Evolutionary conservation across 768 basidiomycete species (phyloP), one percentile per base, ranked within the genome.

Genomic region (Lactarius akahatsu): DNA sequence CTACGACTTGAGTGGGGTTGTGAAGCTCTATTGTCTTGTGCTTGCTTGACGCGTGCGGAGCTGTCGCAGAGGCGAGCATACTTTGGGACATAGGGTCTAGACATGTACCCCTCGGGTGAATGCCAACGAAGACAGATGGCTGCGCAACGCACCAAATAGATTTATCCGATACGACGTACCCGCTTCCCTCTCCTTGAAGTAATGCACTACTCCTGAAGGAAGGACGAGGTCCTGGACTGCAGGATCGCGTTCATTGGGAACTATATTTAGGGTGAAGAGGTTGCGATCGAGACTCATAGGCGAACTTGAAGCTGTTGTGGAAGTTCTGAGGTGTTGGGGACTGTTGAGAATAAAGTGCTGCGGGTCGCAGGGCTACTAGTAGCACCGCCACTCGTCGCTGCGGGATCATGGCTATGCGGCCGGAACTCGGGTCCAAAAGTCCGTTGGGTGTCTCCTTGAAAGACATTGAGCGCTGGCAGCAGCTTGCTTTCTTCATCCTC

Each of bases 261-360:
- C 82, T 63, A 92, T 77, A 69, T 83, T 76, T 62, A 94, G 85
- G 3, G 92, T 94, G 78, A 94, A 94, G 13, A 94, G 79, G 74
- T 93, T 94, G 75, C 91, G 84, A 75, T 94, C 92, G 62, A 94
- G 79, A 73, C 90, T 91, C 92, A 93, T 93, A 16, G 45, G 20
- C 32, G 30, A n/a, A n/a, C n/a, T n/a, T n/a, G n/a, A 28, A 20
- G 15, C n/a, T 23, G 47, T 32, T n/a, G 38, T 10, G 13, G 23
- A 23, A 10, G 54, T 9, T 38, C 2, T 45, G 23, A n/a, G 30
- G 47, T 16, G 11, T 26, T 15, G 26, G n/a, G 32, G 18, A 28
- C 7, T 13, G 11, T 13, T 36, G 11, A 36, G 36, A 36, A 36
- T 13, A 36, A 36, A 26, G 28, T 55, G 40, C 59, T 57, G 54